Base-by-base conservation (phyloP, 768 basidiomycete species). In the Paxillus ammoniavirescens region DNA sequence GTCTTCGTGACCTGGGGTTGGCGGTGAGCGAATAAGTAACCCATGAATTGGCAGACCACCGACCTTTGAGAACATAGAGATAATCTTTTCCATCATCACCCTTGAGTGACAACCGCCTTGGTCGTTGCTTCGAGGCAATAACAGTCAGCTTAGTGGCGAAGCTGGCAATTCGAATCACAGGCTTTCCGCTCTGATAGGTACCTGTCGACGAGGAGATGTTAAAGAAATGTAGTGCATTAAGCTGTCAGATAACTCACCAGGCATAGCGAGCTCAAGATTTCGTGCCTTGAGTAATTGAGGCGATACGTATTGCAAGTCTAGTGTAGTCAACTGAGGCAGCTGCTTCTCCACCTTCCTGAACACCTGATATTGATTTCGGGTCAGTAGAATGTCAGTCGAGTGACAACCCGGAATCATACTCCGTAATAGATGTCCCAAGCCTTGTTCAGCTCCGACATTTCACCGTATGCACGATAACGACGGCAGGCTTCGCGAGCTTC, bases 401-500 rank as follows among this genome's bases (percentile, higher is more conserved):
- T 12, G 8, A 36, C 4, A 18, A n/a, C 69, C 5, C 1, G 41
- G 14, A 35, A 40, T 18, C 86, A 57, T 65, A 93, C 93, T 45
- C 84, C 84, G 64, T 98, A 99, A 71, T 99, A 99, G 26, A 98
- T 94, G 64, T 98, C 97, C 97, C 97, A 99, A 31, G 97, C 97
- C 65, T 90, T 92, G 67, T 98, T 97, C 44, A 99, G 74, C 65
- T 98, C 93, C 47, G 83, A 84, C 52, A 84, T 80, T 66, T 99
- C 95, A 23, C 91, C 91, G 64, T 90, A 91, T 18, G 82, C 79
- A 40, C 88, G 86, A 75, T 89, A 99, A 47, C 91, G 82, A 47
- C 86, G 81, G 60, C 92, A 93, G 33, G 93, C 92, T 64, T 95
- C 93, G 40, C 93, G 83, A 12, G 97, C 97, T 63, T 96, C 93